Conservation (phyloP, 208 protist genomes). For the Tritrichomonas musculus region DNA sequence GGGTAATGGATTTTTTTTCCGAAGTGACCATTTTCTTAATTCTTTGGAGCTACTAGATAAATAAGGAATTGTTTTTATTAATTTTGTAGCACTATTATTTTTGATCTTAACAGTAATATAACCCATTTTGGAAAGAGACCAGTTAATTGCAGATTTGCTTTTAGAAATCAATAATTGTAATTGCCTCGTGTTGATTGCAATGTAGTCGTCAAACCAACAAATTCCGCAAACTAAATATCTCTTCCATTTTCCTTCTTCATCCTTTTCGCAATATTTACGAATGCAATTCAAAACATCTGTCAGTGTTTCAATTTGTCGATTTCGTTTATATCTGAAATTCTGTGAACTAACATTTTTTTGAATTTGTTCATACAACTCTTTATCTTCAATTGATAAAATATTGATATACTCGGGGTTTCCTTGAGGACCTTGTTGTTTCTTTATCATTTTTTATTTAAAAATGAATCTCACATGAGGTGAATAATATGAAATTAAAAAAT, state of each 20-base stretch:
- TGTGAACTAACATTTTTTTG: not conserved
- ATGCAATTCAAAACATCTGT: not conserved
- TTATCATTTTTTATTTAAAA: too few species aligned
- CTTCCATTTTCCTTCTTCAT: not conserved
- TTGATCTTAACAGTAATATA: not conserved
- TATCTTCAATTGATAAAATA: not conserved
- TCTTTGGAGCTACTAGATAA: not conserved
- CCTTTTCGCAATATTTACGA: not conserved
- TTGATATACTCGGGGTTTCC: not conserved
- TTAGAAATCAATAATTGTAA: not conserved
- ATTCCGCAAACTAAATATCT: not conserved
- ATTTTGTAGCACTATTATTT: too few species aligned
- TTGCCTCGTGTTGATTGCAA: not conserved
- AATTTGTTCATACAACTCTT: not conserved
- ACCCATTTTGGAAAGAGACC: not conserved
- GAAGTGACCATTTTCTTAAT: not conserved
- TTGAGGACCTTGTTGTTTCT: too few species aligned
- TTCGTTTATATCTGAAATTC: not conserved
- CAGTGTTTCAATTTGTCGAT: not conserved
- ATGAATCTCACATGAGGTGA: too few species aligned
- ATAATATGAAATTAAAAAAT: too few species aligned
- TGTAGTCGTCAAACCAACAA: not conserved
- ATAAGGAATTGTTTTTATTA: not conserved
- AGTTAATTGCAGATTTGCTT: not conserved
- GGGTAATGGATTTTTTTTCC: not conserved